Percentiles rank a stretch among this genome's conserved stretches.
These are phyloP conservation scores for Aureobasidium vineae DNA, from an alignment of 2,329 filamentous ascomycete species.

Conservation along the genomic window DNA sequence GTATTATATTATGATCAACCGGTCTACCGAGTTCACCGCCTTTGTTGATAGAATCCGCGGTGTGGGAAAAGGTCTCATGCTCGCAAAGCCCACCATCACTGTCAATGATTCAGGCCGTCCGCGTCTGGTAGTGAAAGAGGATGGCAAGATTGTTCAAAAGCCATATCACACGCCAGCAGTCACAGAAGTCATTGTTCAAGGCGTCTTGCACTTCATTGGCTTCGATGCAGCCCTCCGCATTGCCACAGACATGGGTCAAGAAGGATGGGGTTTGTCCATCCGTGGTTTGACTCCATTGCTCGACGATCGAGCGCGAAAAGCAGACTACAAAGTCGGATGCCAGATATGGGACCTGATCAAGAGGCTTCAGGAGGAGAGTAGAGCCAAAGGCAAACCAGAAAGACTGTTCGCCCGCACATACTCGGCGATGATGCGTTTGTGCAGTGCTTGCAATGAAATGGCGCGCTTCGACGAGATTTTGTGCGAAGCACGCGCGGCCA, in stretches of 20 bases:
- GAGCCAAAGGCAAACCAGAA: conserved; percentile 21
- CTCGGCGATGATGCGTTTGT: conserved; percentile 33
- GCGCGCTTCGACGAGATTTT: conserved; percentile 27
- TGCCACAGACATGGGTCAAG: conserved; percentile 44
- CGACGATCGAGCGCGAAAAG: conserved; percentile 42
- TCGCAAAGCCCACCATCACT: conserved; percentile 41
- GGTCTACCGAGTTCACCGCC: conserved; percentile 39
- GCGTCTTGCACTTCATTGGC: conserved; percentile 47
- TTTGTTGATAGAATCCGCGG: conserved; percentile 48
- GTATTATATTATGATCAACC: conserved; percentile 40
- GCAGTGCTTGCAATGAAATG: conserved; percentile 28
- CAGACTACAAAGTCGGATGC: conserved; percentile 41
- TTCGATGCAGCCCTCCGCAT: conserved; percentile 46
- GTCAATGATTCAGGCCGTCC: conserved; percentile 35
- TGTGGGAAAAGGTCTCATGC: conserved; percentile 40
- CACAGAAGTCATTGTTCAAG: conserved; percentile 44
- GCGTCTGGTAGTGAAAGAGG: conserved; percentile 15
- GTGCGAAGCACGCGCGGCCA: conserved; percentile 26
- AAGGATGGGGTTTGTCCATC: conserved; percentile 49
- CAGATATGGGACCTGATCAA: conserved; percentile 47
- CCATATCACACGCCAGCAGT: conserved; percentile 47
- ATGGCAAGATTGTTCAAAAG: conserved; percentile 43
- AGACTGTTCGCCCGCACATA: conserved; percentile 30
- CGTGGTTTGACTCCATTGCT: conserved; percentile 43
- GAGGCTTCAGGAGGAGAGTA: conserved; percentile 28